Evolutionary conservation across 23 red algal genomes (phyloP), one percentile per base, ranked within the genome.

Genomic region (Cyanidium caldarium): DNA sequence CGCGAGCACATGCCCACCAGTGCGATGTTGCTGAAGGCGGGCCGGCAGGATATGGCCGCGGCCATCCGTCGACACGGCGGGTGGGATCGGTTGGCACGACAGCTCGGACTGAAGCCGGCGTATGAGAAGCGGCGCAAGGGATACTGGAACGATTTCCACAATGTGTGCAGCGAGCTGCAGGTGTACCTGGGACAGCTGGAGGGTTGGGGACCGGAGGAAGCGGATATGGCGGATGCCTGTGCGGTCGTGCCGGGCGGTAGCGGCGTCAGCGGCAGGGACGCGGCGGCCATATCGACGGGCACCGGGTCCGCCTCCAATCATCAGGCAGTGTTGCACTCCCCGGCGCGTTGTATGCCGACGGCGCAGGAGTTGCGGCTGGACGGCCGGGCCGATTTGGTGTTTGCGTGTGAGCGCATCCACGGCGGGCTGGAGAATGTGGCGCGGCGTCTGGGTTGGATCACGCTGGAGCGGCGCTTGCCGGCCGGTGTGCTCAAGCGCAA

Each of bases 381-480:
- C 42, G 87, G 87, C 17, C 72, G 87, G 3, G 71, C 72, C n/a
- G 87, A 94, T 42, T 40, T 94, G 17, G 80, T 80, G 21, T 94
- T 94, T 74, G 87, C 87, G 5, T 84, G 83, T 43, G 65, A 82
- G 28, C 61, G 72, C 42, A 79, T 80, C 66, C 87, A 94, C 57
- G 81, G 72, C 43, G 87, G 84, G n/a, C 45, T 68, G 28, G 29
- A 40, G 16, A 41, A 38, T 15, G 79, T 81, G 67, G 84, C 84
- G 13, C 19, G 34, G 17, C 65, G 73, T 31, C 58, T n/a, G 57
- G 74, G 14, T 40, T 77, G 35, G 3, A 34, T 19, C 38, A 68
- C 0, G 70, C 84, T 2, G 44, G 45, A 33, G 68, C 65, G 46
- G 35, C 58, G 30, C n/a, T 73, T 1, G 5, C 38, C 33, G 30